Percentiles rank a stretch among this genome's conserved stretches.
These are phyloP conservation scores for Canariomyces notabilis DNA, from an alignment of 2,329 filamentous ascomycete genomes.

Conservation along the genomic window DNA sequence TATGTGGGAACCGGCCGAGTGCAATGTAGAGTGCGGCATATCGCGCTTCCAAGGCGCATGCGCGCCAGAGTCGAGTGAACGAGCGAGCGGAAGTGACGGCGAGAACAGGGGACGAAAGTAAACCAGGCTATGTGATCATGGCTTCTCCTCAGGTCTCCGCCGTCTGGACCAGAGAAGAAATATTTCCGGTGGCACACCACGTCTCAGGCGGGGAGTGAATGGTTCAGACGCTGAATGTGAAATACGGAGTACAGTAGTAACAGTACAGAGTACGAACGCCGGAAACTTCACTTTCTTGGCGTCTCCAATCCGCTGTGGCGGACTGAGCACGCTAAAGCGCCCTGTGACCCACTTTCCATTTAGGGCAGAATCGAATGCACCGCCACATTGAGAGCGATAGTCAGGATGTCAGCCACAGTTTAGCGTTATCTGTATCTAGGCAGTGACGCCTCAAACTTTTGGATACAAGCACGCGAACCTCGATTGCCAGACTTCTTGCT, in stretches of 20 bases:
- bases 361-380: background rate
- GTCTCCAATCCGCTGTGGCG: slow-evolving; percentile 15
- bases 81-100: background rate
- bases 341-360: too few relatives aligned
- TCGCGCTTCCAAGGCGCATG: slow-evolving; percentile 1
- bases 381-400: background rate
- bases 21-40: slow-evolving; percentile 39
- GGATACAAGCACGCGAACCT: background rate
- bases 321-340: slow-evolving; percentile 11
- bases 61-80: background rate
- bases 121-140: slow-evolving; percentile 17
- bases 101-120: slow-evolving; percentile 5
- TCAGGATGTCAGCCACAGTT: slow-evolving; percentile 5
- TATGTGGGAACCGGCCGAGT: slow-evolving; percentile 25
- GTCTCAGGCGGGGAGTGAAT: background rate
- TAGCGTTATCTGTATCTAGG: background rate
- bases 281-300: slow-evolving; percentile 24
- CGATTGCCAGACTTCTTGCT: slow-evolving; percentile 7
- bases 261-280: too few relatives aligned
- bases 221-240: background rate
- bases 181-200: background rate
- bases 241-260: too few relatives aligned
- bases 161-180: slow-evolving; percentile 1
- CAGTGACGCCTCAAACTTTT: slow-evolving; percentile 12
- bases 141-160: slow-evolving; percentile 2